phyloP scores from a whole-genome alignment of 257 asterid genomes.

The Fraxinus cuspidata region DNA sequence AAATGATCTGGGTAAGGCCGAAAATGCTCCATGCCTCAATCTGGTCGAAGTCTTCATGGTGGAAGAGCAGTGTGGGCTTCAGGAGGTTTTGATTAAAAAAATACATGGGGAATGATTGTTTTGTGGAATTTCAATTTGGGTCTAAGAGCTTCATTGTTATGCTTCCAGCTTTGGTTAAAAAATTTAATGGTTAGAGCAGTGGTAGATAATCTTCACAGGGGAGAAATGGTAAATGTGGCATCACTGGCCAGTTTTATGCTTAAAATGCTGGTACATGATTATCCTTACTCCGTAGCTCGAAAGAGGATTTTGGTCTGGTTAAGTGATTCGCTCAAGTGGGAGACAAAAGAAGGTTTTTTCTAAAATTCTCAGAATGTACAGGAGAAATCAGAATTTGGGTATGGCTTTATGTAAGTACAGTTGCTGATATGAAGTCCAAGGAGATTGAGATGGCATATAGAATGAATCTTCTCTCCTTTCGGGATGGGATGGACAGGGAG shows the following conservation, averaged over 20 bases:
- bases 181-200: constrained; percentile 1
- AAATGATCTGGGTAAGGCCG: not conserved
- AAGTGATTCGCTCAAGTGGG: not conserved
- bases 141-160: not conserved
- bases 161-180: not conserved
- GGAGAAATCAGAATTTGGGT: not conserved
- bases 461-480: not conserved
- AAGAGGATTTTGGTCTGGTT: not conserved
- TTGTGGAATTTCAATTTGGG: not conserved
- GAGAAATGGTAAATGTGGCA: not conserved
- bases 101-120: not conserved
- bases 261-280: not conserved
- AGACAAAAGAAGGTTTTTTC: not conserved
- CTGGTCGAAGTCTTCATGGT: not conserved
- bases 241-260: not conserved
- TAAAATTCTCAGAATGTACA: not conserved
- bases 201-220: not conserved
- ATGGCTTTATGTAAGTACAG: not conserved
- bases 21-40: not conserved
- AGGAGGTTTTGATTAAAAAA: not conserved
- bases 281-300: not conserved
- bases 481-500: not conserved
- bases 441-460: not conserved
- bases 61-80: not conserved
- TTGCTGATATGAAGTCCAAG: not conserved